Evolutionary conservation across 768 basidiomycete species (phyloP), one percentile per base, ranked within the genome.

Genomic region (Holtermanniella nyarrowii): DNA sequence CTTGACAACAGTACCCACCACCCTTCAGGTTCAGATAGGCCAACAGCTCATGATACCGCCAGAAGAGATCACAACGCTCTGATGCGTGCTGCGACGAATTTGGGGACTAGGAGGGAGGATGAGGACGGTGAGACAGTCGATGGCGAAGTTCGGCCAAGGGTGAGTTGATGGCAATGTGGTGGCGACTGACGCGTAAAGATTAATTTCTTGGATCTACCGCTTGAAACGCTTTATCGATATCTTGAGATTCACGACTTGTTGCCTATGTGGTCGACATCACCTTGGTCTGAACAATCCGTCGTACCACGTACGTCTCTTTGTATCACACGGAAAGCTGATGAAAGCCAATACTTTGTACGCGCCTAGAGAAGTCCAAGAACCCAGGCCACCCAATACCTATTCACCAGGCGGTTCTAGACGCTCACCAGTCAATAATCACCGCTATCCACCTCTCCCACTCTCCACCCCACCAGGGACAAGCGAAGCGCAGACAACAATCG

Each of bases 401-500:
- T 44, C n/a, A 44, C 42, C 31, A 43, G 7, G 31, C 20, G 44
- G 24, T 26, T 24, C 45, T 37, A 14, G 20, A 49, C 31, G 49
- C 51, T 5, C 37, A 11, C 24, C 7, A 22, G 49, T 13, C 20
- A 7, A 14, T 46, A 5, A 11, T 26, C 37, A 21, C 25, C 37
- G 22, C 14, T 14, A 11, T 39, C 31, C 31, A 37, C 31, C 31
- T 7, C 31, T 37, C 31, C 31, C 73, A 3, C 84, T 86, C 67
- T 88, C 87, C 40, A 85, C 85, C 63, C 86, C 85, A 14, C 85
- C 85, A 55, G 82, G 83, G 10, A 86, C 62, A 54, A 76, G 80
- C 60, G 77, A 73, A n/a, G n/a, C n/a, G n/a, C n/a, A n/a, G n/a
- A n/a, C n/a, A n/a, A n/a, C n/a, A n/a, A n/a, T n/a, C n/a, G n/a